Conservation (phyloP, 2,329 filamentous ascomycete genomes). For the Daldinia sp. region DNA sequence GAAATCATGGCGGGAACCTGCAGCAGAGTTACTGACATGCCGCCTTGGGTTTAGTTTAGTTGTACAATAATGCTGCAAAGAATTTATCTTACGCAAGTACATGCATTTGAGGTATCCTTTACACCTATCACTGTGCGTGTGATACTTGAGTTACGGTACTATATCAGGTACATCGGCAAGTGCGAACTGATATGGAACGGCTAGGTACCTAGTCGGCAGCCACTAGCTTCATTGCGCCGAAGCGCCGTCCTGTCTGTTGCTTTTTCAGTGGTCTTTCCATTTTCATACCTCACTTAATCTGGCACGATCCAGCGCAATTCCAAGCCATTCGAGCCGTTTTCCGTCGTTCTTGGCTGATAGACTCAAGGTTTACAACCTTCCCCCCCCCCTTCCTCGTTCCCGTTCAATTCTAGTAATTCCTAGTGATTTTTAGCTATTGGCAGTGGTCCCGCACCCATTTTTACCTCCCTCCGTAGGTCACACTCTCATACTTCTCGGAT, state of each 20-base stretch:
- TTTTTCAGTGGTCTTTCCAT: neutral
- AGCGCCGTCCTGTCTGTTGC: conserved; percentile 18
- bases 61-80: neutral
- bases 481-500: conserved; percentile 15
- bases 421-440: conserved; percentile 11
- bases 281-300: conserved; percentile 19
- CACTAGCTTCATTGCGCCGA: conserved; percentile 25
- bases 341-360: conserved; percentile 16
- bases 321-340: conserved; percentile 10
- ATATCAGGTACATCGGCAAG: neutral
- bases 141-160: neutral
- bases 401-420: conserved; percentile 9
- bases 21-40: conserved; percentile 9
- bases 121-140: neutral
- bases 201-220: conserved; percentile 2
- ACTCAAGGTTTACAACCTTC: conserved; percentile 24
- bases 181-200: neutral
- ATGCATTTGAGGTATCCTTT: neutral
- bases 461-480: conserved; percentile 28
- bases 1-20: conserved; percentile 23
- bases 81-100: neutral
- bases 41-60: neutral
- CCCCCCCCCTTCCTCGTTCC: conserved; percentile 10
- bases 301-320: conserved; percentile 5
- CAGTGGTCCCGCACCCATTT: conserved; percentile 11